Evolutionary conservation across 148 eudicot genomes (phyloP).

Genomic region (Chenopodium quinoa): DNA sequence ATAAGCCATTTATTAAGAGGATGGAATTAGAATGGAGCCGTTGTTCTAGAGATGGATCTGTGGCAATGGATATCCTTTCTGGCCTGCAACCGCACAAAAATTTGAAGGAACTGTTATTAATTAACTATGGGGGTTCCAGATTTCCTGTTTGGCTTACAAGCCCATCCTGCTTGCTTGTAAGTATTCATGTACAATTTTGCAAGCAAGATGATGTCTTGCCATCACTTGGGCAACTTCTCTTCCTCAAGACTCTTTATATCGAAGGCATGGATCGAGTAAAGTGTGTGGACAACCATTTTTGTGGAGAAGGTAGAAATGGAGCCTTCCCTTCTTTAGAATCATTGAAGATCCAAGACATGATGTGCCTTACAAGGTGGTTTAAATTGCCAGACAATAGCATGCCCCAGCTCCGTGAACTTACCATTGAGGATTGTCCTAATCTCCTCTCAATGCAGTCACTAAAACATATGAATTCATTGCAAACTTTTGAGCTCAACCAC

Average conservation of each 20-base stretch:
- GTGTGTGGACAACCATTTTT: constrained; percentile 4
- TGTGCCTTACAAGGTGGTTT: constrained; percentile 7
- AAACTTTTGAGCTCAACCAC: constrained; percentile 5
- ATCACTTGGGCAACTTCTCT: neutral
- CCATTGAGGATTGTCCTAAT: constrained; percentile 21
- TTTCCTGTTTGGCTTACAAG: constrained; percentile 4
- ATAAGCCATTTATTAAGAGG: neutral
- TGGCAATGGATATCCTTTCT: neutral
- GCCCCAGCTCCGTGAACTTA: constrained; percentile 19
- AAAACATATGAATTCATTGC: constrained; percentile 5
- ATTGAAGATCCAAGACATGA: constrained; percentile 16
- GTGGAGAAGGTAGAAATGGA: neutral
- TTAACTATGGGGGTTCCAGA: constrained; percentile 2
- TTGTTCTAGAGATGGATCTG: neutral
- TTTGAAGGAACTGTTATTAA: neutral
- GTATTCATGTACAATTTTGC: neutral
- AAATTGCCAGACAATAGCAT: constrained; percentile 11
- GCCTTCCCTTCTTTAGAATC: constrained; percentile 12
- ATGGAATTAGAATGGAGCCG: constrained; percentile 5
- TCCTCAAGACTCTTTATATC: constrained; percentile 5
- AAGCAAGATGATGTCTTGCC: neutral
- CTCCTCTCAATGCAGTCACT: constrained; percentile 8
- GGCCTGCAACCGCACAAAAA: neutral
- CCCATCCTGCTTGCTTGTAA: neutral
- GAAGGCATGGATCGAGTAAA: constrained; percentile 13